phyloP scores from a whole-genome alignment of 2,329 filamentous ascomycete genomes.

The Paracoccidioides brasiliensis region DNA sequence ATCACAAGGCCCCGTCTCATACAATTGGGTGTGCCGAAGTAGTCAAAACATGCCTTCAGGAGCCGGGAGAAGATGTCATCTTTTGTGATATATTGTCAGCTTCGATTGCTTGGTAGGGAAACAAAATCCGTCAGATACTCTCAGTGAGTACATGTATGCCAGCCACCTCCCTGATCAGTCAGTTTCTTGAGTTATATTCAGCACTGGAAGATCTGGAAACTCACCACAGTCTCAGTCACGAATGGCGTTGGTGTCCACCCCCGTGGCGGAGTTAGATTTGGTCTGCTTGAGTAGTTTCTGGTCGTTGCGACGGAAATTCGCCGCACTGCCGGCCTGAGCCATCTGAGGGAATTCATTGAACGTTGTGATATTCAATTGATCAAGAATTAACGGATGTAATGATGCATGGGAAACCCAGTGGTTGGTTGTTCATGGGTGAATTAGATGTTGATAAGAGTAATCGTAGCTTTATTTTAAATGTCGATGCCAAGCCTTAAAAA shows the following conservation, averaged over 20 bases:
- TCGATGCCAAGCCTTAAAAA: background rate
- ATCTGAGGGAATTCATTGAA: constrained; percentile 9
- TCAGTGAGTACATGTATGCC: constrained; percentile 56
- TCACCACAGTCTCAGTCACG: constrained; percentile 43
- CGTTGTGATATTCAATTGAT: background rate
- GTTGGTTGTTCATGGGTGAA: too few species aligned
- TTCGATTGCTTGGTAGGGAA: constrained; percentile 13
- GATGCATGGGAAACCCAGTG: too few species aligned
- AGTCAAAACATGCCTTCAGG: constrained; percentile 45
- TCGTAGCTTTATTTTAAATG: too few species aligned
- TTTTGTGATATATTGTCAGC: constrained; percentile 23
- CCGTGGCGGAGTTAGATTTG: constrained; percentile 20
- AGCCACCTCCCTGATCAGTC: constrained; percentile 50
- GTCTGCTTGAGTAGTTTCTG: constrained; percentile 7
- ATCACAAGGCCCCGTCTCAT: background rate
- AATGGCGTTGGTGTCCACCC: constrained; percentile 41
- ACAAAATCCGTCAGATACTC: background rate
- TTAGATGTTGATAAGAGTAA: too few species aligned
- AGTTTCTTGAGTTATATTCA: background rate
- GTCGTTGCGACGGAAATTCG: constrained; percentile 3
- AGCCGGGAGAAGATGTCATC: constrained; percentile 75
- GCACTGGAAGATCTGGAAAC: constrained; percentile 21
- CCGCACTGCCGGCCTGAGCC: constrained; percentile 7
- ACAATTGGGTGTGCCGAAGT: background rate
- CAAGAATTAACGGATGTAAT: background rate